Conservation (phyloP, 1,284 basidiomycete genomes). For the Microbotryum silenes-acaulis region DNA sequence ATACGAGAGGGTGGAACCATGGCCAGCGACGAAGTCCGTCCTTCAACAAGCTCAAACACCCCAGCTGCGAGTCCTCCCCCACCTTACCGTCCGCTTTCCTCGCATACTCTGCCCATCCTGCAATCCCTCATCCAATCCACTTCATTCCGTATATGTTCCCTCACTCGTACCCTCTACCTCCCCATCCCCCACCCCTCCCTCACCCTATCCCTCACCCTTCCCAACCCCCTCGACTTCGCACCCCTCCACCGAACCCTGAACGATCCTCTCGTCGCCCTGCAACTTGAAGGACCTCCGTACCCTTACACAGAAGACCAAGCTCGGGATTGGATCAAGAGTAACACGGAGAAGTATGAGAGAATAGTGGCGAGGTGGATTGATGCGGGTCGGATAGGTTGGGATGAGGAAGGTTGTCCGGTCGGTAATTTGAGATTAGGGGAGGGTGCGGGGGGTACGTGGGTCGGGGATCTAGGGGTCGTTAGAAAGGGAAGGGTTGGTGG, state of each 20-base stretch:
- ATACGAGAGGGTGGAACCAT: no score
- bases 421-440: background rate
- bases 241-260: conserved; percentile 1
- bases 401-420: background rate
- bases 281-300: conserved; percentile 21
- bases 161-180: background rate
- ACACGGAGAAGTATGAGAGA: background rate
- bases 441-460: background rate
- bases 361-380: background rate
- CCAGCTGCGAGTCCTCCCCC: no score
- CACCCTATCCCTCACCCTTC: conserved; percentile 10
- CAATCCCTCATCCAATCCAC: conserved; percentile 3
- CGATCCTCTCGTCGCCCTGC: background rate
- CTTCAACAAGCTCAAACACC: no score
- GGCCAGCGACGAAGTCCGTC: no score
- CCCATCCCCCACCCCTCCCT: background rate
- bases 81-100: background rate
- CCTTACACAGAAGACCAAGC: conserved; percentile 9
- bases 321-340: background rate
- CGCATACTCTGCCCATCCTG: conserved; percentile 5
- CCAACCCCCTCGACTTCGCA: conserved; percentile 2
- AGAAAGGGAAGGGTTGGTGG: background rate
- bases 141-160: no score
- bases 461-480: background rate
- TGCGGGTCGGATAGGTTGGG: background rate